Evolutionary conservation across 179 eudicot species (phyloP), one percentile per base, ranked within the genome.

Genomic region (Sideroxylon spinosum): DNA sequence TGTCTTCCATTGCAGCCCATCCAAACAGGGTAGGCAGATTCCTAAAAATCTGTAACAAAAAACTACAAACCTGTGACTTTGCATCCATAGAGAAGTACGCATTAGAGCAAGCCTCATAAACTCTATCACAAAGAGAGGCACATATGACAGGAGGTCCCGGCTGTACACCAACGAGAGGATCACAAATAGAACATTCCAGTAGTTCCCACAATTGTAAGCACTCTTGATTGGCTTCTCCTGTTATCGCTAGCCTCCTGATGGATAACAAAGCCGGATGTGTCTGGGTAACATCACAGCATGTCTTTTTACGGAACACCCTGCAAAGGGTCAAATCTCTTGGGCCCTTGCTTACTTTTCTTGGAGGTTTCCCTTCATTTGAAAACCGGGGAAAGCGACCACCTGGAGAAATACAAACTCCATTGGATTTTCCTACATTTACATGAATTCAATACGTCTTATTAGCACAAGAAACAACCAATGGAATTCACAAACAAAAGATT

Each of bases 181-280:
- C 93, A 84, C 99, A 95, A 73, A 93, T 85, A 14, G 99, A 92
- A 86, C 99, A 95, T 75, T 93, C 99, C 78, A 95, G 81, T 20
- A 91, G 64, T 82, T 95, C 99, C 99, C 99, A 95, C 60, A 95
- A 61, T 55, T 91, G 93, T 81, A 93, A 80, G 86, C 99, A 95
- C 76, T 95, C 98, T 79, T 84, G 88, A 64, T 87, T 89, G 20
- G 98, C 99, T 84, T 95, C 98, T 76, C 99, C 99, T 50, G 92
- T 81, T 77, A 89, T 86, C 29, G 93, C 93, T 78, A 95, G 81
- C 87, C 86, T 91, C 82, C 99, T 86, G 71, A 92, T 80, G 72
- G 95, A 71, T 22, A 92, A 62, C 44, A 92, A 89, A 82, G 98
- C 99, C 32, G 87, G 81, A 85, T 90, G 98, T 20, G 99, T 93